Base-by-base conservation (phyloP, 1,284 basidiomycete species). In the Mycena citricolor region DNA sequence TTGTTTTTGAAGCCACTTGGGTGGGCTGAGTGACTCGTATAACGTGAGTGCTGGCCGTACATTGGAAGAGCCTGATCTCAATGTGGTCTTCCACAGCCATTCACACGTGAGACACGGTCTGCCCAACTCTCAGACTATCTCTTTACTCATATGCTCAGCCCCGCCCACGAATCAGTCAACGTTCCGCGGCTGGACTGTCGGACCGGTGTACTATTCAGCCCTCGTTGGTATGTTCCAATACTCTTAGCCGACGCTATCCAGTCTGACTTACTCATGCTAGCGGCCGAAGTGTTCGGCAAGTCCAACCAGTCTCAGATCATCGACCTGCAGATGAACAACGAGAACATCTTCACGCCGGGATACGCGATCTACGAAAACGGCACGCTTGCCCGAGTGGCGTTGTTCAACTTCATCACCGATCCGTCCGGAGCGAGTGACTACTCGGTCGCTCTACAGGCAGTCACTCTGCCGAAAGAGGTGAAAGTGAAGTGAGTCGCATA, bases 361-460 rank as follows among this genome's bases (percentile, higher is more conserved):
- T 91, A 90, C 57, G 83, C 77, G 5, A 74, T 91, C 38, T 90
- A 89, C 63, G 80, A 86, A 58, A 67, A 74, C 37, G 79, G 74
- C 22, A 61, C 58, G 12, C 78, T 83, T 2, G 71, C 68, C 4
- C 76, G 81, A 31, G 66, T 86, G 3, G 81, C 79, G 12, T 63
- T 91, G 22, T 75, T 90, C 67, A 92, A 91, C 65, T 90, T 77
- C 59, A 64, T 83, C 33, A 67, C 71, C 10, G 82, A 86, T 55
- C 48, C 67, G 0, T 66, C 65, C 3, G 80, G 79, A 16, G 70
- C 67, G 3, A 76, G 65, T 53, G 71, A 76, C 49, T 73, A 77
- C 49, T 75, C 69, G 1, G 71, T 67, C 7, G 66, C 65, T n/a
- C 59, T 73, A 34, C 62, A 71, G 2, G 57, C 77, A 3, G 72